phyloP scores from a whole-genome alignment of 2,329 filamentous ascomycete species.

The Massarina eburnea region DNA sequence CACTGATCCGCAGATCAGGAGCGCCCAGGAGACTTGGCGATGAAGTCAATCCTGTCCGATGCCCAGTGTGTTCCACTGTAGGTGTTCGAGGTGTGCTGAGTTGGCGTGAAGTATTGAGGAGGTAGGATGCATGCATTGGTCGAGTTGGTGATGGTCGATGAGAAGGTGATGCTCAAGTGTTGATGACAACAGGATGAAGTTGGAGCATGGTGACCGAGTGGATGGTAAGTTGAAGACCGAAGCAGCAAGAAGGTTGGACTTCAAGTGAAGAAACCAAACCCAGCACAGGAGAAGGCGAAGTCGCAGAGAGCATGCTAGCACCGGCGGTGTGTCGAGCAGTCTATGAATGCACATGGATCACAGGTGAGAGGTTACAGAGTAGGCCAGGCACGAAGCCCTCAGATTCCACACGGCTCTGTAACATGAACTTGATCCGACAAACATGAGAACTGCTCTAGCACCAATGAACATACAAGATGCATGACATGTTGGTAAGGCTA shows the following conservation, averaged over 20 bases:
- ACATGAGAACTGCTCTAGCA: constrained; percentile 1
- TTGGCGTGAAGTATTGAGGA: not conserved
- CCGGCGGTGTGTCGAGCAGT: not conserved
- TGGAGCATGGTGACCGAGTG: not conserved
- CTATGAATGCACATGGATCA: not conserved
- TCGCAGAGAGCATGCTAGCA: constrained; percentile 2
- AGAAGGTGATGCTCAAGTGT: not conserved
- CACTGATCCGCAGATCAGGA: constrained; percentile 8
- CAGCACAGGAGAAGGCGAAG: not conserved
- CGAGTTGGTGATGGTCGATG: no score
- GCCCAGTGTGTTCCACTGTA: constrained; percentile 8
- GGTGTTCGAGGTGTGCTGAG: not conserved
- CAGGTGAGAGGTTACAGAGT: constrained; percentile 3
- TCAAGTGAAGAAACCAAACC: not conserved
- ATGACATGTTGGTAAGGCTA: constrained; percentile 3
- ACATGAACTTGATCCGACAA: not conserved
- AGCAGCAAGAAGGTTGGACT: not conserved
- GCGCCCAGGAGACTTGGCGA: constrained; percentile 5
- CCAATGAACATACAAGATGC: not conserved
- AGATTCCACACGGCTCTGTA: constrained; percentile 4
- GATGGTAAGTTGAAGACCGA: not conserved
- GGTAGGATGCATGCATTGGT: no score
- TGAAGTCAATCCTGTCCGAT: constrained; percentile 6
- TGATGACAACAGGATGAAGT: not conserved
- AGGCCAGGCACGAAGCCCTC: constrained; percentile 6